Conservation (phyloP, 2,329 filamentous ascomycete species). For the Blastomyces gilchristii region DNA sequence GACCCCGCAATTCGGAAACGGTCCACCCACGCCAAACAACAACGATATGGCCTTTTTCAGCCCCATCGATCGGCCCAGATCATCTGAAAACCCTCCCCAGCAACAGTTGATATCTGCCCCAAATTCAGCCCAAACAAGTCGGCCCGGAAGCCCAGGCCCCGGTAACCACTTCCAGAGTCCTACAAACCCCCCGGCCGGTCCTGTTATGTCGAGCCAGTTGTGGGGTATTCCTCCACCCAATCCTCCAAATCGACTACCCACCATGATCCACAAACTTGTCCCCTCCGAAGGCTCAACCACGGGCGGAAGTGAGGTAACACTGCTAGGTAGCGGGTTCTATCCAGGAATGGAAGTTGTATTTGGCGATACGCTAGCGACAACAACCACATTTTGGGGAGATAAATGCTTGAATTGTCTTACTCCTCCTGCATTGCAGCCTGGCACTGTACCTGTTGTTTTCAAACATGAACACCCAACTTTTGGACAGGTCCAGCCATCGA, state of each 20-base stretch:
- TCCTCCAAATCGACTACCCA: conserved; percentile 43
- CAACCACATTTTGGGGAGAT: conserved; percentile 71
- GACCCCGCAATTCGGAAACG: conserved; percentile 44
- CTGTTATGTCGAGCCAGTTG: conserved; percentile 41
- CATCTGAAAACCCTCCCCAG: conserved; percentile 54
- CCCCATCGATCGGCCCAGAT: conserved; percentile 49
- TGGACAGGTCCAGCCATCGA: conserved; percentile 34
- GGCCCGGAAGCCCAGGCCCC: conserved; percentile 58
- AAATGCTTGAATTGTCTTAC: conserved; percentile 69
- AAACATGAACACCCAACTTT: conserved; percentile 45
- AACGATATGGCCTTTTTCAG: conserved; percentile 52
- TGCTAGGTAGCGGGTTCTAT: conserved; percentile 70
- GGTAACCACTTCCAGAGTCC: conserved; percentile 32
- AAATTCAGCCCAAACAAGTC: conserved; percentile 61
- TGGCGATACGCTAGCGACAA: conserved; percentile 57
- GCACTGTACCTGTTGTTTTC: conserved; percentile 61
- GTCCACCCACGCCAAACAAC: conserved; percentile 56
- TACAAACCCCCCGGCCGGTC: conserved; percentile 26
- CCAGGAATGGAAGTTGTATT: conserved; percentile 77
- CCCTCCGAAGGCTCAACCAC: conserved; percentile 70
- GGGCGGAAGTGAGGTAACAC: conserved; percentile 78
- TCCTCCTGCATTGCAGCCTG: conserved; percentile 58
- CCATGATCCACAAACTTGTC: conserved; percentile 71
- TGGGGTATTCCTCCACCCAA: conserved; percentile 44
- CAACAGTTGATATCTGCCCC: conserved; percentile 61